Evolutionary conservation across 1,284 basidiomycete species (phyloP), one percentile per base, ranked within the genome.

Genomic region (Termitomyces sp.): DNA sequence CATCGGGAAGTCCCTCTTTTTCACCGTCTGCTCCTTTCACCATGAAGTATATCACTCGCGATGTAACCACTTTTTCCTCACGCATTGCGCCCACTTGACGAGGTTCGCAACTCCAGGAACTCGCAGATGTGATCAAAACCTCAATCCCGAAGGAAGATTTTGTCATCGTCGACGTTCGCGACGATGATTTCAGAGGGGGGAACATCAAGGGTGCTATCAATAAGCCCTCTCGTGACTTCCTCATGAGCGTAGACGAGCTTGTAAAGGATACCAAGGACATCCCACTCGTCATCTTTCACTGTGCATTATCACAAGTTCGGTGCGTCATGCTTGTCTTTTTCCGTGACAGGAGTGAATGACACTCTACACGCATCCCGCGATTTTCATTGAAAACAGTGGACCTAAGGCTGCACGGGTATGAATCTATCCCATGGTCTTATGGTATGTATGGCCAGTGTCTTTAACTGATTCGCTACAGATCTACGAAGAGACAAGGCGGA

Each of bases 81-180:
- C 13, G n/a, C 40, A 31, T 26, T 41, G 19, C 38, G n/a, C 12
- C 2, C n/a, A 9, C 6, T 43, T 34, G 36, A 36, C 28, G 2
- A 28, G 31, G 17, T 80, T 41, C 49, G 42, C 24, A 36, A 13
- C 45, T 58, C 19, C 61, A 91, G 87, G 83, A 88, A 66, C 80
- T 91, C 39, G 82, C 82, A 31, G 68, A 70, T 19, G 68, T 89
- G 56, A 83, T 91, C 61, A 88, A 84, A 68, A 76, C 74, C 54
- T 83, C 84, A 62, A 71, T 75, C 42, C 70, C 80, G 10, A 69
- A 73, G 64, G 80, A 82, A 65, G 87, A 90, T 65, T 91, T 84
- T 65, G 69, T 85, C 38, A 77, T 92, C 40, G 77, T 92, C 39
- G 89, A 92, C 66, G 89, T 92, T 33, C 83, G 89, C 15, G 89